These are phyloP conservation scores for Tilletia caries DNA, from an alignment of 1,284 basidiomycete genomes.

Conservation along the genomic window DNA sequence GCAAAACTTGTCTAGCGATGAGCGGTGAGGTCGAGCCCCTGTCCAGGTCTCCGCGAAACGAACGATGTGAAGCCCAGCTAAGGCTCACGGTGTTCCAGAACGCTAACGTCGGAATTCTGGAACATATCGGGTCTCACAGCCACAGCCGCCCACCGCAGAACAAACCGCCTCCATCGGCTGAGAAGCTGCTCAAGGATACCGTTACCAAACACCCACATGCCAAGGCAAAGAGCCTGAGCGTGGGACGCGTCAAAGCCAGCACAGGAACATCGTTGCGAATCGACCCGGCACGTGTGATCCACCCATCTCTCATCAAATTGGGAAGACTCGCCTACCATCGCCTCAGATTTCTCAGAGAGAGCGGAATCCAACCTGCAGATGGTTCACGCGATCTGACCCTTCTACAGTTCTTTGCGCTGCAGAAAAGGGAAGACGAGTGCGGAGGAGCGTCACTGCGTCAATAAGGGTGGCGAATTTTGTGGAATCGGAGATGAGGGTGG, in stretches of 20 bases:
- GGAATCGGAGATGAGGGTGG: background rate
- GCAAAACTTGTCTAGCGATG: too few relatives aligned
- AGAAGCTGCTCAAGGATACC: background rate
- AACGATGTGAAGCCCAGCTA: background rate
- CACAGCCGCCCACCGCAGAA: background rate
- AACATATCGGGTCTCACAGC: too few relatives aligned
- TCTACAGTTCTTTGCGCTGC: background rate
- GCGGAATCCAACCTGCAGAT: background rate
- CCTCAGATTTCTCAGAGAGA: background rate
- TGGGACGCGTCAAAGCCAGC: background rate
- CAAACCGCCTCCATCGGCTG: too few relatives aligned
- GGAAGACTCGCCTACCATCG: background rate
- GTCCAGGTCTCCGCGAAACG: too few relatives aligned
- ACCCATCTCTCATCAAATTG: background rate
- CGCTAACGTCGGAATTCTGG: background rate
- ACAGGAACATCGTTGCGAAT: background rate
- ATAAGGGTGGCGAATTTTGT: too few relatives aligned
- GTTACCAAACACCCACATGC: background rate
- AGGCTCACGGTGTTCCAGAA: background rate
- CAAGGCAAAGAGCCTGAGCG: background rate
- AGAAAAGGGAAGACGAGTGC: background rate
- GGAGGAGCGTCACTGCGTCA: background rate
- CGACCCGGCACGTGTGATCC: background rate
- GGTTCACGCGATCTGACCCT: conserved; percentile 5
- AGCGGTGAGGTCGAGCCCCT: too few relatives aligned